Percentiles rank a stretch among this genome's conserved stretches.
Conservation (phyloP, 768 basidiomycete species). For the Russula sp. region DNA sequence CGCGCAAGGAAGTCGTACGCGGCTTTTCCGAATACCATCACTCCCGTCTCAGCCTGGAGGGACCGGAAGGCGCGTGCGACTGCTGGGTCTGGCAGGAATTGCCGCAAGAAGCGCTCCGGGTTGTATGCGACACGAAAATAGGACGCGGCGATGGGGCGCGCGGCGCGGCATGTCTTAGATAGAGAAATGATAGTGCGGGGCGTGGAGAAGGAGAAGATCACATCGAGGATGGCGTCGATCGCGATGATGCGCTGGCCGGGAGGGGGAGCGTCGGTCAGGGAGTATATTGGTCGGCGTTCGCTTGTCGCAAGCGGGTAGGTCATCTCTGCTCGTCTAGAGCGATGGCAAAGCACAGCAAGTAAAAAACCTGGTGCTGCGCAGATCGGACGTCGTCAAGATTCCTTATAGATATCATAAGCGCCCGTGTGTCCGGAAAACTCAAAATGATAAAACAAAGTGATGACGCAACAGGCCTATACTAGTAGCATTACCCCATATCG, state of each 20-base stretch:
- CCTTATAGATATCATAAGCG: constrained; percentile 5
- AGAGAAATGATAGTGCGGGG: constrained; percentile 34
- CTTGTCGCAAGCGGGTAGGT: neutral
- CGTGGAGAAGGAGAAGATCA: constrained; percentile 52
- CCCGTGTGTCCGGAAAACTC: neutral
- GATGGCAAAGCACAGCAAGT: neutral
- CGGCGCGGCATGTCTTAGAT: constrained; percentile 14
- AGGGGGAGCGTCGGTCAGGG: constrained; percentile 31
- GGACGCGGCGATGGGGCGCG: constrained; percentile 14
- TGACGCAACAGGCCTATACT: no score
- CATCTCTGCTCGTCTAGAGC: neutral
- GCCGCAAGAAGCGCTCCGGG: constrained; percentile 10
- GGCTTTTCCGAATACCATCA: constrained; percentile 1
- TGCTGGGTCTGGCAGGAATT: neutral
- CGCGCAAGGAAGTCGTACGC: constrained; percentile 13
- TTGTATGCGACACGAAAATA: constrained; percentile 20
- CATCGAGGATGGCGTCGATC: constrained; percentile 38
- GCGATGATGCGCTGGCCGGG: constrained; percentile 63
- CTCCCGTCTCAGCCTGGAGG: constrained; percentile 11
- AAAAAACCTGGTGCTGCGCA: neutral
- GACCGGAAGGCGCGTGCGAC: constrained; percentile 4
- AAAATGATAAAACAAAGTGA: neutral
- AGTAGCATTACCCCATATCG: no score
- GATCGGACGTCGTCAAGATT: neutral
- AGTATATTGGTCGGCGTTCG: neutral